These are phyloP conservation scores for Rhodotorula sp. DNA, from an alignment of 1,284 basidiomycete species.

Conservation along the genomic window DNA sequence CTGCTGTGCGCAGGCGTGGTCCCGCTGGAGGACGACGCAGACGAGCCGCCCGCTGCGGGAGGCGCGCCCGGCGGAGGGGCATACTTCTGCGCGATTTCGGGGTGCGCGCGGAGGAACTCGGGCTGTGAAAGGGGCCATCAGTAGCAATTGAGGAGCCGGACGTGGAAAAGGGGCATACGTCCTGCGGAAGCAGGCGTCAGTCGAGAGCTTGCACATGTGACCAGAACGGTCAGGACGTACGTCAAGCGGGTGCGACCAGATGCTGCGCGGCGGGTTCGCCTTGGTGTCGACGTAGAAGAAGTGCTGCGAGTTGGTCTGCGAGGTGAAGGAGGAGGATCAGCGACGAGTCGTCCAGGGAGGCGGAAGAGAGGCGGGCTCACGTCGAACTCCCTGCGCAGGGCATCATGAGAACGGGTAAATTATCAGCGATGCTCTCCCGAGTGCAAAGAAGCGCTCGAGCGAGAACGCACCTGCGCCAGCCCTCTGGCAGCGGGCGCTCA, in stretches of 20 bases:
- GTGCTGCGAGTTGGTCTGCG: constrained; percentile 21
- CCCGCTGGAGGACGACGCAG: not conserved
- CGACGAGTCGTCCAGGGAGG: not conserved
- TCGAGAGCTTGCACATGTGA: no score
- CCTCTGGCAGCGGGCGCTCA: constrained; percentile 19
- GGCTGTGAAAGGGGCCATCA: not conserved
- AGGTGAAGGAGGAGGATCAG: no score
- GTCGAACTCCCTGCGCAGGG: constrained; percentile 18
- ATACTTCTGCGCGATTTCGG: constrained; percentile 14
- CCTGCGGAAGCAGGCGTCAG: not conserved
- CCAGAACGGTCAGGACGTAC: constrained; percentile 1
- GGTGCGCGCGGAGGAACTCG: constrained; percentile 18
- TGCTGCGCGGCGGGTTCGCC: constrained; percentile 48
- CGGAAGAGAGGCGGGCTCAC: not conserved
- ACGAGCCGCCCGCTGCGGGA: not conserved
- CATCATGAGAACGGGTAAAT: not conserved
- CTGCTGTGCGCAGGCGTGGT: not conserved
- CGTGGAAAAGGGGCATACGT: not conserved
- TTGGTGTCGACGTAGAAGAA: constrained; percentile 44
- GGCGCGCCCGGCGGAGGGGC: constrained; percentile 14
- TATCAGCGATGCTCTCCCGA: not conserved
- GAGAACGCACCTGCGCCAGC: constrained; percentile 21
- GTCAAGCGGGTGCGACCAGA: constrained; percentile 50
- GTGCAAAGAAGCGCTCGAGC: no score
- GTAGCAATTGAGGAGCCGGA: no score